Conservation (phyloP, 2,329 filamentous ascomycete species). For the Penicillium paneum region DNA sequence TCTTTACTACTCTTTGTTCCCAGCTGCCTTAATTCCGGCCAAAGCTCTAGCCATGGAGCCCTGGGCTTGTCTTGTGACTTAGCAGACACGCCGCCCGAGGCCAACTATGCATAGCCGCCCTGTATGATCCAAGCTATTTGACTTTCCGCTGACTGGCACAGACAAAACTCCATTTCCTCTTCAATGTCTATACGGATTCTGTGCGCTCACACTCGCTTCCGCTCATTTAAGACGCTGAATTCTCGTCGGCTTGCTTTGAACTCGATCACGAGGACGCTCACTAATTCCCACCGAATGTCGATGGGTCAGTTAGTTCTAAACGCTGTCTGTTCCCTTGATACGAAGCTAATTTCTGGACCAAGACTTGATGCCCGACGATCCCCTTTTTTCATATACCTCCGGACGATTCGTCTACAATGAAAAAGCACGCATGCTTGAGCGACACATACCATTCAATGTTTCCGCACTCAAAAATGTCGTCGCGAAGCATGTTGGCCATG, state of each 20-base stretch:
- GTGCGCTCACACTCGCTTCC: neutral
- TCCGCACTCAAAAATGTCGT: slow-evolving; percentile 9
- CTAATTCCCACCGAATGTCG: neutral
- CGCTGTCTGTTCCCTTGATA: neutral
- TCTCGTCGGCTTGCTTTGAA: neutral
- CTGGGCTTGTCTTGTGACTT: too few relatives aligned
- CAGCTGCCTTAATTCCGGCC: too few relatives aligned
- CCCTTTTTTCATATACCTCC: slow-evolving; percentile 16
- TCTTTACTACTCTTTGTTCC: too few relatives aligned
- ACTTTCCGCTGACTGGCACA: too few relatives aligned
- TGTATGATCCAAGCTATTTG: too few relatives aligned
- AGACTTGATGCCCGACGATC: neutral
- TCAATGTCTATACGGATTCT: neutral
- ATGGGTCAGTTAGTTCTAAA: neutral
- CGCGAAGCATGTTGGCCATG: slow-evolving; percentile 12
- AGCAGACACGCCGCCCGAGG: too few relatives aligned
- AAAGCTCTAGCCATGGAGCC: too few relatives aligned
- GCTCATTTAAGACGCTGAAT: neutral
- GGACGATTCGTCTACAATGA: slow-evolving; percentile 21
- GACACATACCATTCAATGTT: slow-evolving; percentile 16
- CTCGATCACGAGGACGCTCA: neutral
- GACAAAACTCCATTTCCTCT: neutral
- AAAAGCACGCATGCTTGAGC: slow-evolving; percentile 10
- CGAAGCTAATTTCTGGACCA: neutral
- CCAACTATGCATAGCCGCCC: too few relatives aligned